phyloP scores from a whole-genome alignment of 2,329 filamentous ascomycete species.

The Amauroascus niger region DNA sequence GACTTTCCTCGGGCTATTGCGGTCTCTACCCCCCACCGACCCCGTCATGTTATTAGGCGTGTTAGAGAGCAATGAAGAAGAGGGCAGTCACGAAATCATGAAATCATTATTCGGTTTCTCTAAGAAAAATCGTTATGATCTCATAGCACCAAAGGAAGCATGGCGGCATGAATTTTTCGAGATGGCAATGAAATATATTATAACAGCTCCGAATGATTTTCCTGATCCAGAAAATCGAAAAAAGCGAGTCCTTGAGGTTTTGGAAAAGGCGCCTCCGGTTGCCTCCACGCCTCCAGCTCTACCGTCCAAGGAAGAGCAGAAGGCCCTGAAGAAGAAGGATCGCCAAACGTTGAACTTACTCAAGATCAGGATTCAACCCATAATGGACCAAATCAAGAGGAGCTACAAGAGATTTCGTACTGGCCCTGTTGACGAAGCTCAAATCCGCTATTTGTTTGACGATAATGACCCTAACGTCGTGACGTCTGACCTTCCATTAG shows the following conservation, averaged over 20 bases:
- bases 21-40: constrained; percentile 78
- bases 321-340: constrained; percentile 70
- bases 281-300: constrained; percentile 52
- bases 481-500: constrained; percentile 49
- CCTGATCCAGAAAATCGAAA: constrained; percentile 80
- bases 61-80: constrained; percentile 56
- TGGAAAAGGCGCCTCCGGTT: constrained; percentile 65
- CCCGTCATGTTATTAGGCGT: constrained; percentile 82
- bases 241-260: constrained; percentile 66
- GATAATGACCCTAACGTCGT: constrained; percentile 65
- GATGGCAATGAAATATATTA: constrained; percentile 63
- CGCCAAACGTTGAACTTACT: constrained; percentile 73
- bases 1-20: constrained; percentile 73
- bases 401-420: constrained; percentile 83
- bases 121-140: constrained; percentile 61
- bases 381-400: constrained; percentile 92
- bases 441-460: constrained; percentile 72
- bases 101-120: constrained; percentile 80
- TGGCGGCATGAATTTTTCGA: constrained; percentile 71
- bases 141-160: constrained; percentile 54
- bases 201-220: constrained; percentile 71
- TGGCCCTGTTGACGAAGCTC: constrained; percentile 62
- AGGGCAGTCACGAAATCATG: constrained; percentile 50
- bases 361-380: constrained; percentile 80
- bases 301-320: constrained; percentile 69